Evolutionary conservation across 495 filamentous ascomycete genomes (phyloP).

Genomic region (Podospora didyma): DNA sequence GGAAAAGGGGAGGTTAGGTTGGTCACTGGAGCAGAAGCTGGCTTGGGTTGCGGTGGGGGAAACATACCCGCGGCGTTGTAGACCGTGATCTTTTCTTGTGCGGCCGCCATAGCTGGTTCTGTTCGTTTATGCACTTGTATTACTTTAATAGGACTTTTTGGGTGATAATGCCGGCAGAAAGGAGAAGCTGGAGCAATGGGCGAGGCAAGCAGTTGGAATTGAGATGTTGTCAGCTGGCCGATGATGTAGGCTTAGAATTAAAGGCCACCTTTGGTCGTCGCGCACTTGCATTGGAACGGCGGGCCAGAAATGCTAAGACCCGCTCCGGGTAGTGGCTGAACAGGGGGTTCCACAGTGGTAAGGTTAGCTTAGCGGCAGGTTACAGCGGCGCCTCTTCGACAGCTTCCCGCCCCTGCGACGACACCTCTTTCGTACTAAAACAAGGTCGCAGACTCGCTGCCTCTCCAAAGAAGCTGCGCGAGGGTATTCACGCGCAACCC

Average conservation of each 20-base stretch:
- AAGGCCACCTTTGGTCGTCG: constrained; percentile 12
- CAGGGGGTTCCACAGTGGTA: not conserved
- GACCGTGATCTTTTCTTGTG: constrained; percentile 58
- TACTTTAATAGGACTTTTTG: too few species aligned
- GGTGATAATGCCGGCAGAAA: too few species aligned
- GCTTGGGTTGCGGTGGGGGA: not conserved
- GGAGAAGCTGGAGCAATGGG: too few species aligned
- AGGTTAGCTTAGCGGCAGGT: not conserved
- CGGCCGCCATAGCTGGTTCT: constrained; percentile 34
- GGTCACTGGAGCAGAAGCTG: not conserved
- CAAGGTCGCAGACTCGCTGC: not conserved
- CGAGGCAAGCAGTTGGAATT: too few species aligned
- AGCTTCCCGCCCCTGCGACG: not conserved
- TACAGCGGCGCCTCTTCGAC: constrained; percentile 4
- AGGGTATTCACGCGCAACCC: not conserved
- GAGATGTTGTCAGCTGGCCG: not conserved
- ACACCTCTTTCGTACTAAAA: not conserved
- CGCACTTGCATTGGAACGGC: too few species aligned
- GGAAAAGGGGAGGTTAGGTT: constrained; percentile 14
- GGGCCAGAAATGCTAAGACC: not conserved
- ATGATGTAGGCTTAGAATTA: not conserved
- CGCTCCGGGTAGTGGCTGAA: too few species aligned
- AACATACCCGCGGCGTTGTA: constrained; percentile 62
- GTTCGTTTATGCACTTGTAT: too few species aligned
- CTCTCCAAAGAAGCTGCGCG: not conserved